These are phyloP conservation scores for Vitis hybrid DNA, from an alignment of 177 flowering plant genomes.

Conservation along the genomic window DNA sequence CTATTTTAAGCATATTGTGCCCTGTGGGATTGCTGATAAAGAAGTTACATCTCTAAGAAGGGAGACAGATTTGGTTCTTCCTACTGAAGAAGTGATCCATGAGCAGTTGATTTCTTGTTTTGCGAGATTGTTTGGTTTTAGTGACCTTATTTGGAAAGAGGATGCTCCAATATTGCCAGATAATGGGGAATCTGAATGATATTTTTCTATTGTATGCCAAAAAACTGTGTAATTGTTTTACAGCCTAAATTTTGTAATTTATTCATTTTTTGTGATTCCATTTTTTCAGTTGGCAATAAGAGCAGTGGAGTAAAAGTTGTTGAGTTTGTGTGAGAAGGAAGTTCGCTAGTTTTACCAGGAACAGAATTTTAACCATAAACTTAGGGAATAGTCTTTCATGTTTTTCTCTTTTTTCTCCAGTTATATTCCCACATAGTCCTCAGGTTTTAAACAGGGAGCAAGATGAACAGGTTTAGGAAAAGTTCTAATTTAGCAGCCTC, in stretches of 20 bases:
- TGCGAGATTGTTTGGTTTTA: slow-evolving; percentile 50
- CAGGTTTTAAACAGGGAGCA: too few species aligned
- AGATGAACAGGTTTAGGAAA: too few species aligned
- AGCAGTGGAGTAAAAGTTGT: not conserved
- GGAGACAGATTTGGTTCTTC: slow-evolving; percentile 61
- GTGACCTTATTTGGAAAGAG: slow-evolving; percentile 44
- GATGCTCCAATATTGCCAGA: slow-evolving; percentile 12
- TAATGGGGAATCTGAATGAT: slow-evolving; percentile 1
- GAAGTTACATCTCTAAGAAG: slow-evolving; percentile 85
- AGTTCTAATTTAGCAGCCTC: too few species aligned
- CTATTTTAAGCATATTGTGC: slow-evolving; percentile 84
- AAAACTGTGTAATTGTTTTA: not conserved
- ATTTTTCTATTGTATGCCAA: not conserved
- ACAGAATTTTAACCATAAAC: too few species aligned
- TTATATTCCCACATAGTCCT: too few species aligned
- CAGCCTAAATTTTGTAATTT: not conserved
- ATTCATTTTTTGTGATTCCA: not conserved
- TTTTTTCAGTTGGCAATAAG: not conserved
- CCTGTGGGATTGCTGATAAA: slow-evolving; percentile 90
- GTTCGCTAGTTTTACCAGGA: too few species aligned
- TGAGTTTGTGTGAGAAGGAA: not conserved
- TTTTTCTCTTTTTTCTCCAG: too few species aligned
- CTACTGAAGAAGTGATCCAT: slow-evolving; percentile 67
- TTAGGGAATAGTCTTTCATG: too few species aligned
- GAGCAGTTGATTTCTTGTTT: slow-evolving; percentile 82